Conservation (phyloP, 2,329 filamentous ascomycete genomes). For the Aureobasidium pullulans region DNA sequence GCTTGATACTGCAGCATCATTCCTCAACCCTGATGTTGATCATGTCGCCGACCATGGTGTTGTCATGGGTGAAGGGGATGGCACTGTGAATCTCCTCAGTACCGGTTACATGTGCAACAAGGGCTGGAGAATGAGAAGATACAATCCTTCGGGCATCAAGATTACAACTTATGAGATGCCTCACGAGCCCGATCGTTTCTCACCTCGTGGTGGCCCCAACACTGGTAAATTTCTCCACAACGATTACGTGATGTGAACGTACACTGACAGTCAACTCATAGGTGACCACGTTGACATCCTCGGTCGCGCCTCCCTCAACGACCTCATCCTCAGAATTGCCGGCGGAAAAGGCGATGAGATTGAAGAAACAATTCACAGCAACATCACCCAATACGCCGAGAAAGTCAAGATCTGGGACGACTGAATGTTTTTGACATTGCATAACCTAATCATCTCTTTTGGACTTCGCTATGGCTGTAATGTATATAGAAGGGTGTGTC, state of each 20-base stretch:
- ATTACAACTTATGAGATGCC: conserved; percentile 91
- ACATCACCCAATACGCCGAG: conserved; percentile 74
- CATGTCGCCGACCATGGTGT: conserved; percentile 80
- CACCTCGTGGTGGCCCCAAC: conserved; percentile 63
- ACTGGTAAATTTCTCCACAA: conserved; percentile 39
- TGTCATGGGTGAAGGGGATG: conserved; percentile 92
- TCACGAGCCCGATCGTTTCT: conserved; percentile 90
- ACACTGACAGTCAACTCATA: conserved; percentile 21
- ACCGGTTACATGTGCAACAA: conserved; percentile 95
- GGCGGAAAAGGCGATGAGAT: conserved; percentile 78
- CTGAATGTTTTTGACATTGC: background rate
- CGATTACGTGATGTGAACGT: background rate
- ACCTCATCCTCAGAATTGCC: conserved; percentile 78
- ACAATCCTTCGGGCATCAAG: conserved; percentile 77
- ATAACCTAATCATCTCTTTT: background rate
- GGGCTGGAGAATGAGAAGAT: conserved; percentile 88
- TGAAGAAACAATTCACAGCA: conserved; percentile 67
- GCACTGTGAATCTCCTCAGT: conserved; percentile 88
- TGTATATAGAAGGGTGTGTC: background rate
- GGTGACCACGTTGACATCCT: conserved; percentile 97
- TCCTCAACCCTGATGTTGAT: conserved; percentile 54
- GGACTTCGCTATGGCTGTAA: background rate
- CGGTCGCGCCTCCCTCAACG: conserved; percentile 80
- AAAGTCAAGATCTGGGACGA: conserved; percentile 78
- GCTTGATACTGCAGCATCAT: conserved; percentile 62